Base-by-base conservation (phyloP, 139 green algal genomes). In the Ettlia oleoabundans region DNA sequence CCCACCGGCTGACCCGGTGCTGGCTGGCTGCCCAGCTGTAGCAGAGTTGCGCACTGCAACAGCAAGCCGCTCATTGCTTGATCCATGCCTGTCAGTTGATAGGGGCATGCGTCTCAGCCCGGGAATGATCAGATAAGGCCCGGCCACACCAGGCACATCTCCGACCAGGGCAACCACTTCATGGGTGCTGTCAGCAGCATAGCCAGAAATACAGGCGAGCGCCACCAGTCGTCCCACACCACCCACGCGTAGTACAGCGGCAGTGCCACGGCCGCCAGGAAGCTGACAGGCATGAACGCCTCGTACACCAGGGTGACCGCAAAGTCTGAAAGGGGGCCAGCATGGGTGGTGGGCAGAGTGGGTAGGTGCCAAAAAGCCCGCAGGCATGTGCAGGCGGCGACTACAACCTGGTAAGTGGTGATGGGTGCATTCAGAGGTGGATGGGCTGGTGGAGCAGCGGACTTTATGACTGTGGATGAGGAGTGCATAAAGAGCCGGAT, bases 241-340 rank as follows among this genome's bases (percentile, higher is more conserved):
- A 82, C 78, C 86, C 86, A 89, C 22, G 76, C 69, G 24, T 74
- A 72, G 41, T 76, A 89, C 18, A 89, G 47, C 24, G 86, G 86
- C 55, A 84, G 8, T 9, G 73, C 52, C 24, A 89, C 19, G 4
- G 38, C 53, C 28, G 43, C 51, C 1, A 81, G 6, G 19, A 85
- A 28, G 63, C 70, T 86, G 26, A 89, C 70, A 0, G 86, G 86
- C 33, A 85, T 40, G 30, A 89, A 82, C 2, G 63, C 51, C 61
- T 89, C 47, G 42, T 78, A 89, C 8, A 89, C 2, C 32, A 89
- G 42, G 1, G 86, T 89, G 10, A 66, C 21, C 37, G 55, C 10
- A 28, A 86, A 68, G 63, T 73, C 82, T 86, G 82, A 64, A 68
- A 8, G 35, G 37, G 15, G 52, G 33, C 22, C 22, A 37, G 38